A percentile compares a stretch with the other conserved stretches of the same genome.
Conservation (phyloP, 495 filamentous ascomycete species). For the Zalerion maritima region DNA sequence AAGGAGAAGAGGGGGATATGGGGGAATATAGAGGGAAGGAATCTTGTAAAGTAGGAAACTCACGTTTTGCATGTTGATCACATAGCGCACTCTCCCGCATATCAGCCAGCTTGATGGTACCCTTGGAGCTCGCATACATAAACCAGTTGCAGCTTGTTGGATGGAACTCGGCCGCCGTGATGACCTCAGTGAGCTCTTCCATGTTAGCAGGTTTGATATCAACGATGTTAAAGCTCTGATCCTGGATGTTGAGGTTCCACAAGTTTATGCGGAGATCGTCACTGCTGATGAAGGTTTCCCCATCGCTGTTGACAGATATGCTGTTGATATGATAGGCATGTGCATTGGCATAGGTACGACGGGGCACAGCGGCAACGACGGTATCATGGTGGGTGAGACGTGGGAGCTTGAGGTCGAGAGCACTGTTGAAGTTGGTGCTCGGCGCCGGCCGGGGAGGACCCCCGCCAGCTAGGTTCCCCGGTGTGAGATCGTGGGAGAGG, state of each 20-base stretch:
- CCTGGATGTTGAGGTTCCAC: conserved; percentile 98
- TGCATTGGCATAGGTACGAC: conserved; percentile 92
- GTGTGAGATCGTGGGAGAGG: conserved; percentile 84
- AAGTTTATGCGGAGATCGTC: conserved; percentile 96
- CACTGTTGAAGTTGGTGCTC: conserved; percentile 58
- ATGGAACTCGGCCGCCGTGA: conserved; percentile 96
- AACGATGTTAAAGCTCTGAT: conserved; percentile 99
- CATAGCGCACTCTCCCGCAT: conserved; percentile 95
- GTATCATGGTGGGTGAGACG: conserved; percentile 96
- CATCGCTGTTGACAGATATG: conserved; percentile 98
- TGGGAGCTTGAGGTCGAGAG: conserved; percentile 78
- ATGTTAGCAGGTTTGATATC: conserved; percentile 99
- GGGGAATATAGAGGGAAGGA: conserved; percentile 1
- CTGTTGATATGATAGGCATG: conserved; percentile 99
- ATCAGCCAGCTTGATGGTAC: conserved; percentile 95
- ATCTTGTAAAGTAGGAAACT: conserved; percentile 16
- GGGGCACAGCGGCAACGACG: conserved; percentile 89
- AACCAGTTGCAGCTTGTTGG: conserved; percentile 98
- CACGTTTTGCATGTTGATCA: conserved; percentile 90
- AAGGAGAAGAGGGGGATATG: neutral
- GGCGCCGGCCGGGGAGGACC: conserved; percentile 53
- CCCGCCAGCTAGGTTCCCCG: conserved; percentile 56
- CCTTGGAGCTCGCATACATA: conserved; percentile 99
- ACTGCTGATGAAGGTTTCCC: conserved; percentile 97
- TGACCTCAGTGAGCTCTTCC: conserved; percentile 98